These are phyloP conservation scores for Gomphus bonarii DNA, from an alignment of 1,284 basidiomycete species.

Conservation along the genomic window DNA sequence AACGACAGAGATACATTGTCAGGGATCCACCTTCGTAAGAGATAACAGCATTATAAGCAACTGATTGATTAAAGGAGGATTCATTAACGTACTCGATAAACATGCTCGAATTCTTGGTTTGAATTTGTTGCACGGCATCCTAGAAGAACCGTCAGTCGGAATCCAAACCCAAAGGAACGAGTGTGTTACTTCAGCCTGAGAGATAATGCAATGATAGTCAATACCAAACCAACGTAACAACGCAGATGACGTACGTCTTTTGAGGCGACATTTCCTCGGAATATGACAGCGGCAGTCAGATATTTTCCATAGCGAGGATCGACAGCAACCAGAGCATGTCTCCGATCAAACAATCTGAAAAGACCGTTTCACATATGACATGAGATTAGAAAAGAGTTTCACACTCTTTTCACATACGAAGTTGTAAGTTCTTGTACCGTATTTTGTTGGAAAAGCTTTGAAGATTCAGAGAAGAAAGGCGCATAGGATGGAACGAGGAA, in stretches of 20 bases:
- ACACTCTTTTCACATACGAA: too few relatives aligned
- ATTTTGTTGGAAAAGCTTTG: constrained; percentile 51
- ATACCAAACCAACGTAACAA: constrained; percentile 16
- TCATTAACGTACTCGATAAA: constrained; percentile 62
- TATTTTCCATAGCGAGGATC: constrained; percentile 77
- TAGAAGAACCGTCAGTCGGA: constrained; percentile 14
- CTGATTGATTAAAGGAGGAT: constrained; percentile 3
- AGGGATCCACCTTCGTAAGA: constrained; percentile 81
- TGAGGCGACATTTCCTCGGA: constrained; percentile 74
- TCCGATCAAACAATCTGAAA: constrained; percentile 66
- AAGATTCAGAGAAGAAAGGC: constrained; percentile 60
- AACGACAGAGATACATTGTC: constrained; percentile 76
- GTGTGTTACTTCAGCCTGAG: constrained; percentile 46
- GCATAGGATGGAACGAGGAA: constrained; percentile 88
- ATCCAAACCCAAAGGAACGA: neutral
- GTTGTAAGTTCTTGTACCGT: constrained; percentile 54
- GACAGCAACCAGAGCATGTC: constrained; percentile 76
- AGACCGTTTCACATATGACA: constrained; percentile 1
- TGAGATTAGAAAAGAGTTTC: constrained; percentile 10
- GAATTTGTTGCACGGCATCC: constrained; percentile 43
- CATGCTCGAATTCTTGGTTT: constrained; percentile 58
- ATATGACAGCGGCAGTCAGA: constrained; percentile 80
- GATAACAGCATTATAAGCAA: constrained; percentile 5
- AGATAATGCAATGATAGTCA: constrained; percentile 24
- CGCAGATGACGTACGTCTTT: constrained; percentile 50